Percentiles rank a stretch among this genome's conserved stretches.
Conservation (phyloP, 495 filamentous ascomycete genomes). For the Bombardia bombarda region DNA sequence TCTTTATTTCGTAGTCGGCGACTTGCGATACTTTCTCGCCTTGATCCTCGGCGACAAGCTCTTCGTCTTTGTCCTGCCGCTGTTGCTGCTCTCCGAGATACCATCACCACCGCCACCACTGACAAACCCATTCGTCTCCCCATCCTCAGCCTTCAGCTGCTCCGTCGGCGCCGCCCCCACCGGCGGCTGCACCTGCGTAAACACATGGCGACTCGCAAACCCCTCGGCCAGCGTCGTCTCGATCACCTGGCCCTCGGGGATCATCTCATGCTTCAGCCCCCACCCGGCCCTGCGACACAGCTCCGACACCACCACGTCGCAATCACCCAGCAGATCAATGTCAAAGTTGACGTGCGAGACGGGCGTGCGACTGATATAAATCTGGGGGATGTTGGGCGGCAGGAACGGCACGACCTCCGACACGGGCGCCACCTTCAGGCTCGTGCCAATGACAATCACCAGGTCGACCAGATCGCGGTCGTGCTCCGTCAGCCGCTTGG, state of each 20-base stretch:
- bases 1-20: no score
- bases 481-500: conserved; percentile 66
- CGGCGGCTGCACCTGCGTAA: conserved; percentile 29
- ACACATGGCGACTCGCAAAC: conserved; percentile 57
- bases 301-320: conserved; percentile 85
- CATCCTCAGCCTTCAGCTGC: no score
- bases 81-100: no score
- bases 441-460: conserved; percentile 95
- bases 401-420: conserved; percentile 80
- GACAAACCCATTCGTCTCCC: no score
- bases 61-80: no score
- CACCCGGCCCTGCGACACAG: conserved; percentile 79
- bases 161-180: neutral
- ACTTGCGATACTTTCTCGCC: no score
- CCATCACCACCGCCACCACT: no score
- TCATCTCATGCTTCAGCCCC: conserved; percentile 85
- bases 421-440: conserved; percentile 92
- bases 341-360: conserved; percentile 90
- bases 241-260: conserved; percentile 57
- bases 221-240: conserved; percentile 51
- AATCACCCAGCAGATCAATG: conserved; percentile 87
- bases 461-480: conserved; percentile 77
- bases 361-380: conserved; percentile 86
- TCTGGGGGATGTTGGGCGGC: conserved; percentile 74
- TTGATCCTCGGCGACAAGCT: no score